These are phyloP conservation scores for Claviceps digitariae DNA, from an alignment of 2,329 filamentous ascomycete genomes.

Conservation along the genomic window DNA sequence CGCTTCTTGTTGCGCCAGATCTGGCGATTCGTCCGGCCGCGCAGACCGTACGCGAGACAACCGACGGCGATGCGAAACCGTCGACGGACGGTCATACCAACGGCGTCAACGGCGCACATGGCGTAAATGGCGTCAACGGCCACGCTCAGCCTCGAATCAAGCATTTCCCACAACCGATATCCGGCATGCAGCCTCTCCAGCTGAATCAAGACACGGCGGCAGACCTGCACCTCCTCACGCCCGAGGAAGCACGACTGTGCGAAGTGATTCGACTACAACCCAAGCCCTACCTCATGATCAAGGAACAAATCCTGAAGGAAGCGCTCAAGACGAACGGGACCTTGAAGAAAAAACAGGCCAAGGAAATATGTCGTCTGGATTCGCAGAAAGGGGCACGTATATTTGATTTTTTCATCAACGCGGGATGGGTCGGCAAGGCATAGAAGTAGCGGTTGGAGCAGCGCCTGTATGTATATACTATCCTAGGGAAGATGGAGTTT, in stretches of 20 bases:
- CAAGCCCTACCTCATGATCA: conserved; percentile 90
- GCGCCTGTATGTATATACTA: background rate
- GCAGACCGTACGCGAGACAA: conserved; percentile 19
- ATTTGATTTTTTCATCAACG: conserved; percentile 90
- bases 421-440: conserved; percentile 82
- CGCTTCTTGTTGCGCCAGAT: conserved; percentile 65
- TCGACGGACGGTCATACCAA: conserved; percentile 41
- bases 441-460: conserved; percentile 20
- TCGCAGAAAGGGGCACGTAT: conserved; percentile 72
- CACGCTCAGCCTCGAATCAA: conserved; percentile 30
- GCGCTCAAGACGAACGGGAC: conserved; percentile 77
- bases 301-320: conserved; percentile 83
- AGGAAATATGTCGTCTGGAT: conserved; percentile 73
- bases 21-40: conserved; percentile 47
- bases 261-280: conserved; percentile 73
- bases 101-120: conserved; percentile 13
- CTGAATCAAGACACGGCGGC: conserved; percentile 63
- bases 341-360: conserved; percentile 88
- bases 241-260: conserved; percentile 78
- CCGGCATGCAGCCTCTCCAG: conserved; percentile 48
- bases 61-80: conserved; percentile 39
- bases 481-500: background rate
- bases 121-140: conserved; percentile 13
- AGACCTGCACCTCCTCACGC: conserved; percentile 73
- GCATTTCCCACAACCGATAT: conserved; percentile 41